These are phyloP conservation scores for Cystoisospora suis DNA, from an alignment of 169 alveolate species.

Conservation along the genomic window DNA sequence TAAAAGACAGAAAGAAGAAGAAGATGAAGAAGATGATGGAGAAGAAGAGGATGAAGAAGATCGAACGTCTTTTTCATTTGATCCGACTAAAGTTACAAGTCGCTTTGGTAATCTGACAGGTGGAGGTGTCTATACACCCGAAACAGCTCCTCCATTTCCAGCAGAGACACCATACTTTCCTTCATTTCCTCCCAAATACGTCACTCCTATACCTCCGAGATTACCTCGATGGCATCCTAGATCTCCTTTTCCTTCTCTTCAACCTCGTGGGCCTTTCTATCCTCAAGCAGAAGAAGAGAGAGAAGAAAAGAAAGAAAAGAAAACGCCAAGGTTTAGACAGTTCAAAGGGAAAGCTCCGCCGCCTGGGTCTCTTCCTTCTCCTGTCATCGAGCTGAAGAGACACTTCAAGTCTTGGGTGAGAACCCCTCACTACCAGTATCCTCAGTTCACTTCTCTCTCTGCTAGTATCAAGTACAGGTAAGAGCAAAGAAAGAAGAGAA, in stretches of 20 bases:
- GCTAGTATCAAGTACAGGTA: constrained; percentile 21
- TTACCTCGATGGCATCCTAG: constrained; percentile 25
- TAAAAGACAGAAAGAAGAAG: neutral
- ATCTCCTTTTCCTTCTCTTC: constrained; percentile 6
- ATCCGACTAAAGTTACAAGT: neutral
- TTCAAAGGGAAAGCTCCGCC: constrained; percentile 17
- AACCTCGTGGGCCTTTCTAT: constrained; percentile 17
- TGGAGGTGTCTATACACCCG: too few species aligned
- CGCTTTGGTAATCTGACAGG: constrained; percentile 20
- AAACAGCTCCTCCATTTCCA: too few species aligned
- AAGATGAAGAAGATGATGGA: neutral
- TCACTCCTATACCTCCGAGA: neutral
- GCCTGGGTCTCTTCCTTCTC: neutral
- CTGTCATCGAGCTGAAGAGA: neutral
- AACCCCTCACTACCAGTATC: neutral
- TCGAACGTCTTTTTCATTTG: neutral
- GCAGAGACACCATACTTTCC: constrained; percentile 9
- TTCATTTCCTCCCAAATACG: neutral
- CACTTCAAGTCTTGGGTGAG: constrained; percentile 22
- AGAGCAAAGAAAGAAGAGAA: too few species aligned
- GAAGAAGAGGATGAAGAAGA: neutral
- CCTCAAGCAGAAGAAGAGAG: neutral
- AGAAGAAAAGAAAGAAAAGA: neutral
- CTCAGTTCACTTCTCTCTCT: constrained; percentile 17
- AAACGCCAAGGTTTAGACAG: neutral